Evolutionary conservation across 768 basidiomycete genomes (phyloP), one percentile per base, ranked within the genome.

Genomic region (Boletus insuetus): DNA sequence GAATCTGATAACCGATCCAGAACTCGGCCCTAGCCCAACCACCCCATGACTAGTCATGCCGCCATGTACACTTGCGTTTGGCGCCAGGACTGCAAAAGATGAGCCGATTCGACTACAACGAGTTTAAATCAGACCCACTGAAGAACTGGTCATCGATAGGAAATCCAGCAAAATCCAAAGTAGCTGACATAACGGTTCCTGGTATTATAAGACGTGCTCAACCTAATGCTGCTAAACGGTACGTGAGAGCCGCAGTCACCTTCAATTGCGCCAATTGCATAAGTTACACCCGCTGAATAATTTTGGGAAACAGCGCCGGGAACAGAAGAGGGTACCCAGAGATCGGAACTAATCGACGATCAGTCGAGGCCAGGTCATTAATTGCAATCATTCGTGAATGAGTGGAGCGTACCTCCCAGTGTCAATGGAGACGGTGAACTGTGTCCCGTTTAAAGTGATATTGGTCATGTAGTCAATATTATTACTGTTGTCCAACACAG

Each of bases 21-120:
- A 74, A 66, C 77, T 82, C 41, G 81, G 85, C 1, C 89, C 89
- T 4, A 89, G 79, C 3, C 87, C 85, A 63, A 80, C 64, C 31
- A n/a, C n/a, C n/a, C n/a, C n/a, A n/a, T n/a, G n/a, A n/a, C n/a
- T n/a, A n/a, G n/a, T n/a, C n/a, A n/a, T n/a, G n/a, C n/a, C n/a
- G n/a, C n/a, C n/a, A n/a, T n/a, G n/a, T n/a, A n/a, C n/a, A n/a
- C n/a, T 24, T 16, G 40, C 59, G 0, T 19, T 8, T 39, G 56
- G 56, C 8, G 65, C 70, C 5, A 56, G 42, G 6, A 70, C 68
- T 69, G 43, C 32, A 47, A 29, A 29, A 29, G 8, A n/a, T 71
- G 29, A 58, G 37, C 9, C 35, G 35, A 42, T 3, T 29, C 20
- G n/a, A 46, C 13, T 12, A 9, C 44, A 19, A 46, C 4, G 16